phyloP scores from a whole-genome alignment of 208 protist species.

The Leishmania martiniquensis region DNA sequence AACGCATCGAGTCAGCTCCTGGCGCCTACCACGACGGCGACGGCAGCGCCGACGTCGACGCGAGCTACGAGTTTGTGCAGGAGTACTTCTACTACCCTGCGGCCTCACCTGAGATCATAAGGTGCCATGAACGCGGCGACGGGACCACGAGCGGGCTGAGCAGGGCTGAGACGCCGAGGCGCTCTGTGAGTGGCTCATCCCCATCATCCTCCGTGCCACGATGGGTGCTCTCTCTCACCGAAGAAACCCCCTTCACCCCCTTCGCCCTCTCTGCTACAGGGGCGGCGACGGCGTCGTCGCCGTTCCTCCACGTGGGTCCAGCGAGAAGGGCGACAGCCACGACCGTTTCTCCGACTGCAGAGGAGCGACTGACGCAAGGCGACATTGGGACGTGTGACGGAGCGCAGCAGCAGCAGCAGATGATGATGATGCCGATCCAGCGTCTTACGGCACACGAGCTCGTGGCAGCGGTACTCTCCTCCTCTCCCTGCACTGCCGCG shows the following conservation, averaged over 20 bases:
- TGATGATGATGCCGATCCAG: background rate
- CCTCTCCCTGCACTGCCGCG: background rate
- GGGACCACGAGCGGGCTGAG: background rate
- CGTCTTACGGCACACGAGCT: constrained; percentile 2
- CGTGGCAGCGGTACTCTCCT: background rate
- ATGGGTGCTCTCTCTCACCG: constrained; percentile 21
- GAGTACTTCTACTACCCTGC: constrained; percentile 31
- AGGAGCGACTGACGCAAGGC: background rate
- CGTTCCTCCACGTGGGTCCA: background rate
- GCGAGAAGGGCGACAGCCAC: background rate
- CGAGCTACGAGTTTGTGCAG: constrained; percentile 12
- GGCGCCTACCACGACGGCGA: background rate
- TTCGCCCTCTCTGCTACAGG: constrained; percentile 10
- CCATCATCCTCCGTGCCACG: constrained; percentile 19
- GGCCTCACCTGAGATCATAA: background rate
- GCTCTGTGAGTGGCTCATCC: background rate
- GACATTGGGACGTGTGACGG: background rate
- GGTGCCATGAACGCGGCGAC: background rate
- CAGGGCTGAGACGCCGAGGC: background rate
- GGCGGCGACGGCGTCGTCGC: background rate
- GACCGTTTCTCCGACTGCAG: background rate
- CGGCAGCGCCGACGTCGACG: constrained; percentile 2
- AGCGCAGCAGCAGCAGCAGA: constrained; percentile 5
- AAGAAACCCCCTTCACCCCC: constrained; percentile 35
- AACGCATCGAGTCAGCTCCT: background rate